phyloP scores from a whole-genome alignment of 1,284 basidiomycete species.

The Microstroma glucosiphilum region DNA sequence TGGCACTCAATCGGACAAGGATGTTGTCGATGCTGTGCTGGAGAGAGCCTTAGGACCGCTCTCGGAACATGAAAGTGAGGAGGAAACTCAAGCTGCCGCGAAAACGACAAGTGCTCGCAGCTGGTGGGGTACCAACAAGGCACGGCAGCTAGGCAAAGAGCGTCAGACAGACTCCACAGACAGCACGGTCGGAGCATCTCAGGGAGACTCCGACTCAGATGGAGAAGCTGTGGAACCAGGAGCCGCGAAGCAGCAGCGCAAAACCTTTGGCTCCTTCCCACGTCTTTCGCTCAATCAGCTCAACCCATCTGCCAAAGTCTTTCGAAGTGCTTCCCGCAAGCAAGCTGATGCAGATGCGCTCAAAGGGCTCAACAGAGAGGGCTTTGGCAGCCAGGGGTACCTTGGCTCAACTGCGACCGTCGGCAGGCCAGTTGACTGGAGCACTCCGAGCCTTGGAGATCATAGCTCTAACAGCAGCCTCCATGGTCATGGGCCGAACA shows the following conservation, averaged over 20 bases:
- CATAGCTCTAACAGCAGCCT: neutral
- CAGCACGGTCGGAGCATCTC: neutral
- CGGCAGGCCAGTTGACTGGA: neutral
- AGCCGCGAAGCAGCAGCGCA: neutral
- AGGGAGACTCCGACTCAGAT: neutral
- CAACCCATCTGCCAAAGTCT: slow-evolving; percentile 16
- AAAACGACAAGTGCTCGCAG: neutral
- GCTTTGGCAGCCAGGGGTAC: slow-evolving; percentile 1
- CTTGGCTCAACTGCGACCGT: neutral
- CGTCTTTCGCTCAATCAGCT: slow-evolving; percentile 4
- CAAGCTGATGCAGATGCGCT: slow-evolving; percentile 6
- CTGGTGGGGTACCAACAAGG: slow-evolving; percentile 5
- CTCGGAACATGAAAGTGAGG: slow-evolving; percentile 3
- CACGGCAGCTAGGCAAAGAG: neutral
- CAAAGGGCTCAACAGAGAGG: neutral
- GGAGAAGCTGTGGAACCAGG: neutral
- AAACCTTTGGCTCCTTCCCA: neutral
- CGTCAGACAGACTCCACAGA: neutral
- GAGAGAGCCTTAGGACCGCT: neutral
- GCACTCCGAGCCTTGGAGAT: neutral
- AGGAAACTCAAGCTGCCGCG: neutral
- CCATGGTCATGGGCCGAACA: neutral
- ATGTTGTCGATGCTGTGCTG: neutral
- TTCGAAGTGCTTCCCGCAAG: slow-evolving; percentile 8
- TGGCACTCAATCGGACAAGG: slow-evolving; percentile 5